Percentiles rank a stretch among this genome's conserved stretches.
These are phyloP conservation scores for Starmerella sirachaensis DNA, from an alignment of 805 yeast genomes.

Conservation along the genomic window DNA sequence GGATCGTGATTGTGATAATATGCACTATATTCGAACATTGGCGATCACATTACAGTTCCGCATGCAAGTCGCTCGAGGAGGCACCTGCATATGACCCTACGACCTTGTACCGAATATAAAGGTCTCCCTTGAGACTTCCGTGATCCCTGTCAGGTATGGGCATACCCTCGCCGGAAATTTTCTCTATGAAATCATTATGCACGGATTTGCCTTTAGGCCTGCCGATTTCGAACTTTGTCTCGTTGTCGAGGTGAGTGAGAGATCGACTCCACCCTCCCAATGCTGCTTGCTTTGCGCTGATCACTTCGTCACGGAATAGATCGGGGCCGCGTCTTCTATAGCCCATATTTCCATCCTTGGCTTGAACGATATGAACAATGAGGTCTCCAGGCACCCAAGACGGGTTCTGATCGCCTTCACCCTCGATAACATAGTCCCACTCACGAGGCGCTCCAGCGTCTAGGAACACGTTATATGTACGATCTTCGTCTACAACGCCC, in stretches of 20 bases:
- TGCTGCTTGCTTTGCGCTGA: constrained; percentile 60
- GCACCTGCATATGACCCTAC: constrained; percentile 14
- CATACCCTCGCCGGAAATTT: constrained; percentile 72
- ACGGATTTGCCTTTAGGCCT: constrained; percentile 45
- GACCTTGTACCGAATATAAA: constrained; percentile 36
- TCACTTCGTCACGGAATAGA: constrained; percentile 68
- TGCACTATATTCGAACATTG: not conserved
- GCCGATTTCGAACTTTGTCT: constrained; percentile 37
- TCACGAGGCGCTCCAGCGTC: constrained; percentile 61
- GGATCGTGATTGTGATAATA: no score
- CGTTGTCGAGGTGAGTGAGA: constrained; percentile 54
- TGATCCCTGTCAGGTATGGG: constrained; percentile 42
- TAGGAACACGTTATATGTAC: constrained; percentile 50
- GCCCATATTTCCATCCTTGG: constrained; percentile 49
- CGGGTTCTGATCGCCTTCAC: constrained; percentile 78
- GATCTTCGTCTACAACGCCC: constrained; percentile 44
- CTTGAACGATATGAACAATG: constrained; percentile 48
- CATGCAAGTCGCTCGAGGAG: not conserved
- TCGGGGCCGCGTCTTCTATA: constrained; percentile 67
- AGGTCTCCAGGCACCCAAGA: constrained; percentile 76
- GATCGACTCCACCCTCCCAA: constrained; percentile 70
- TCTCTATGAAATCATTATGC: constrained; percentile 58
- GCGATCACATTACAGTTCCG: no score
- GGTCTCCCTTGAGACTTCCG: constrained; percentile 32
- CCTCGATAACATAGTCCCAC: constrained; percentile 45